Evolutionary conservation across 306 rosid species (phyloP).

Genomic region (Corylus heterophylla): DNA sequence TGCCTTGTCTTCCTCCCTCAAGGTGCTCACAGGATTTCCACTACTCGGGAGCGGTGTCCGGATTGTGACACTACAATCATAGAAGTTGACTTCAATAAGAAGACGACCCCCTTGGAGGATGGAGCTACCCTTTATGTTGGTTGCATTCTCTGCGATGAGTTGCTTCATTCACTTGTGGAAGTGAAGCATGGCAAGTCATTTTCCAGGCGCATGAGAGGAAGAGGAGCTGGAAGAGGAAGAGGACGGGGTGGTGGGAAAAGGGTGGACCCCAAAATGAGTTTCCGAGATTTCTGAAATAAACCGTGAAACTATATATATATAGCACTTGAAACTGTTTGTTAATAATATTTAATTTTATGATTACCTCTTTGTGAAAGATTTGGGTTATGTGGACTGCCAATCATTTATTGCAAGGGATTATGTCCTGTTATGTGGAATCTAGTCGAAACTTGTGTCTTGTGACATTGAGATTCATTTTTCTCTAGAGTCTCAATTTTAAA

Average conservation of each 20-base stretch:
- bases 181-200: constrained; percentile 80
- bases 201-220: constrained; percentile 57
- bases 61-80: constrained; percentile 79
- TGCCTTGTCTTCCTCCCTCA: constrained; percentile 87
- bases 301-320: background rate
- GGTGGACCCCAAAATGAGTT: constrained; percentile 90
- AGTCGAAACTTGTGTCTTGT: too few species aligned
- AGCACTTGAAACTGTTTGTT: background rate
- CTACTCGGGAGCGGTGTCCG: constrained; percentile 64
- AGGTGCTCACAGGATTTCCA: constrained; percentile 89
- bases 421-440: too few species aligned
- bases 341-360: too few species aligned
- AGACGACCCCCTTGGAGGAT: constrained; percentile 81
- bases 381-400: too few species aligned
- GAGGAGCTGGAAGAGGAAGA: constrained; percentile 54
- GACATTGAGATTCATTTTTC: too few species aligned
- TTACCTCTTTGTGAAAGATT: too few species aligned
- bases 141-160: constrained; percentile 89
- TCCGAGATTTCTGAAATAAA: constrained; percentile 67
- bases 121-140: constrained; percentile 80
- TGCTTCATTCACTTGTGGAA: constrained; percentile 89
- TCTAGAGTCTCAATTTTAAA: too few species aligned
- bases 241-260: constrained; percentile 58
- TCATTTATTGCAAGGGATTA: too few species aligned
- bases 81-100: constrained; percentile 96